Evolutionary conservation across 2,329 filamentous ascomycete genomes (phyloP).

Genomic region (Aphanocladium album): DNA sequence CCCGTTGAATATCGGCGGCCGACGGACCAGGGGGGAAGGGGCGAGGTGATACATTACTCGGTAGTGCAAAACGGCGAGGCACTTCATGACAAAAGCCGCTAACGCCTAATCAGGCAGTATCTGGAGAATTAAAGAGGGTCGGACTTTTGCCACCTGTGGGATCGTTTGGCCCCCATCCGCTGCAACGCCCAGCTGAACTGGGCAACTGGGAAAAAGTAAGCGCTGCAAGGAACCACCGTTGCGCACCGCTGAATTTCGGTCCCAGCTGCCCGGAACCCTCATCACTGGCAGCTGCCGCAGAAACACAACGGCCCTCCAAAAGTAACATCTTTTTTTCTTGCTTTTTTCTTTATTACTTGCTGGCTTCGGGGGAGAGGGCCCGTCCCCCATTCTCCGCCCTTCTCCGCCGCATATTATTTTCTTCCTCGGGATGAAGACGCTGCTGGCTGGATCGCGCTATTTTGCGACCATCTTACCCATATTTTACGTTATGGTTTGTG

Average conservation of each 20-base stretch:
- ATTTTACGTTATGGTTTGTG: not conserved
- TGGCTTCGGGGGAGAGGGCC: too few relatives aligned
- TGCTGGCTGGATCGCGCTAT: not conserved
- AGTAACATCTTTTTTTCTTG: slow-evolving; percentile 2
- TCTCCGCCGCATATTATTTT: not conserved
- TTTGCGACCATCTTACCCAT: not conserved
- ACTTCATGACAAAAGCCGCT: slow-evolving; percentile 1
- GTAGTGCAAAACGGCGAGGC: not conserved
- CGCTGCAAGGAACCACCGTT: slow-evolving; percentile 12
- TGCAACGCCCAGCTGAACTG: slow-evolving; percentile 6
- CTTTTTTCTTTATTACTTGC: not conserved
- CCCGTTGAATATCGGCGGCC: slow-evolving; percentile 12
- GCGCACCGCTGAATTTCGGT: slow-evolving; percentile 5
- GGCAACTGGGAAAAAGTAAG: slow-evolving; percentile 1
- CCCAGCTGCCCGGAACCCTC: slow-evolving; percentile 5
- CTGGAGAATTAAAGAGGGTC: slow-evolving; percentile 9
- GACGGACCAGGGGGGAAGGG: not conserved
- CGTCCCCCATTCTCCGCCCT: not conserved
- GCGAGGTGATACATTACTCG: not conserved
- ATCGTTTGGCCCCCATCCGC: slow-evolving; percentile 5
- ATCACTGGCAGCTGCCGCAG: not conserved
- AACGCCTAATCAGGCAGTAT: slow-evolving; percentile 6
- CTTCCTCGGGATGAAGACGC: not conserved
- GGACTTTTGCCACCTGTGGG: slow-evolving; percentile 1
- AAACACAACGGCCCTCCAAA: slow-evolving; percentile 4